phyloP scores from a whole-genome alignment of 306 rosid species.

The Adenanthera pavonina region DNA sequence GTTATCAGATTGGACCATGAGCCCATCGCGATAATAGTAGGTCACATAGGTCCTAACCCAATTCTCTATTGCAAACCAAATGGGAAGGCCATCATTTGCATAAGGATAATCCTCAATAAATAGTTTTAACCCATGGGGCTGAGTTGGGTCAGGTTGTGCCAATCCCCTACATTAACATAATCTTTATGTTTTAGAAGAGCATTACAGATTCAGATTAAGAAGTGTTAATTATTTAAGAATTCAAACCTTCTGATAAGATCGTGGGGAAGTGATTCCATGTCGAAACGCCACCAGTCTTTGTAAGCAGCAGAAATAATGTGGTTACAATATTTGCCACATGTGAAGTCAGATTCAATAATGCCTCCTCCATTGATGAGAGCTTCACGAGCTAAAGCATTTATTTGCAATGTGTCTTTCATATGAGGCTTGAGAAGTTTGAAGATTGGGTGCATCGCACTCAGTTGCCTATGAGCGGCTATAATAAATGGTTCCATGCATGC shows the following conservation, averaged over 20 bases:
- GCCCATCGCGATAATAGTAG: constrained; percentile 55
- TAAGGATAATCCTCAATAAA: constrained; percentile 71
- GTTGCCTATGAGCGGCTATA: constrained; percentile 44
- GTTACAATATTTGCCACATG: constrained; percentile 36
- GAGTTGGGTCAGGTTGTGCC: neutral
- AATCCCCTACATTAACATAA: neutral
- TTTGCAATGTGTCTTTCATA: constrained; percentile 47
- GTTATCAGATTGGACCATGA: constrained; percentile 38
- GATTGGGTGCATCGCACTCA: constrained; percentile 49
- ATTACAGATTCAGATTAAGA: neutral
- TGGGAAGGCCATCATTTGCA: constrained; percentile 76
- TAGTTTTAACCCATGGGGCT: neutral
- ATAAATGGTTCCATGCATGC: constrained; percentile 54
- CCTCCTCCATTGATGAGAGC: constrained; percentile 52
- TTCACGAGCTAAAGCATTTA: constrained; percentile 54
- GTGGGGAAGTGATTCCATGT: constrained; percentile 48
- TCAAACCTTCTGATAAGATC: constrained; percentile 51
- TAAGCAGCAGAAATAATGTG: constrained; percentile 47
- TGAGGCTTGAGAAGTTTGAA: constrained; percentile 52
- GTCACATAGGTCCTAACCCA: constrained; percentile 68
- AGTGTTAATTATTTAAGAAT: neutral
- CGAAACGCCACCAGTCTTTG: constrained; percentile 52
- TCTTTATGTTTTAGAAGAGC: too few species aligned
- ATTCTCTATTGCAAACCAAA: constrained; percentile 75
- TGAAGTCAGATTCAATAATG: constrained; percentile 46